Evolutionary conservation across 2,329 filamentous ascomycete genomes (phyloP).

Genomic region (Alternaria alternata): DNA sequence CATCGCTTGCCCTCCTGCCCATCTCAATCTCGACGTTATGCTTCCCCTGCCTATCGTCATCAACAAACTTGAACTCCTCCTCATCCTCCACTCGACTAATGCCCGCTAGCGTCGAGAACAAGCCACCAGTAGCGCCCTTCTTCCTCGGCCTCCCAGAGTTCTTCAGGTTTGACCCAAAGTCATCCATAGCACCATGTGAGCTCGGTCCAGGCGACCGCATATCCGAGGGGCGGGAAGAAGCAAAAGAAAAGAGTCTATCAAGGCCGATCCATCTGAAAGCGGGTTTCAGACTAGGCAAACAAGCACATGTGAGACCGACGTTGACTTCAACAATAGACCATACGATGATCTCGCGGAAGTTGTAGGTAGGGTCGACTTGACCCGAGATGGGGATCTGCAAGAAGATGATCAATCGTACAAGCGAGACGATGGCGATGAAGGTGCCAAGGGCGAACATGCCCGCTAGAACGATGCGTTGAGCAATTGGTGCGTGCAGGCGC

Average conservation of each 20-base stretch:
- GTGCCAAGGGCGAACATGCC: constrained; percentile 36
- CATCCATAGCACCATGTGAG: neutral
- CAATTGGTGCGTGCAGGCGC: constrained; percentile 31
- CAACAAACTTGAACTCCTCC: constrained; percentile 26
- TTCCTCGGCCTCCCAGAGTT: constrained; percentile 20
- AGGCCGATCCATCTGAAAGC: constrained; percentile 26
- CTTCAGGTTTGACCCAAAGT: neutral
- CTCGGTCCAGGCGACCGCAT: constrained; percentile 18
- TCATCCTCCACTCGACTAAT: constrained; percentile 25
- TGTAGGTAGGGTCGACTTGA: constrained; percentile 31
- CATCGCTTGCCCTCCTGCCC: constrained; percentile 14
- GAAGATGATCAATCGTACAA: constrained; percentile 34
- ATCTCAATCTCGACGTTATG: constrained; percentile 18
- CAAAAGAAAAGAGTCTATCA: constrained; percentile 30
- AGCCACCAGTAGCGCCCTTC: constrained; percentile 30
- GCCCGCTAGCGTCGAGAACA: constrained; percentile 33
- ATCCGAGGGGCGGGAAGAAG: constrained; percentile 23
- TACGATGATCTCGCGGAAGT: constrained; percentile 37
- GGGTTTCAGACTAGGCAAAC: constrained; percentile 32
- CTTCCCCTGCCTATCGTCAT: constrained; percentile 16
- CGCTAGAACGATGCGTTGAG: constrained; percentile 31
- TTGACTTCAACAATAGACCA: constrained; percentile 38
- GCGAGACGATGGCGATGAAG: constrained; percentile 34
- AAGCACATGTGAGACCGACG: constrained; percentile 34
- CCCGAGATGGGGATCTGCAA: constrained; percentile 30